Percentiles rank a stretch among this genome's conserved stretches.
These are phyloP conservation scores for Cyanidiococcus yangmingshanensis DNA, from an alignment of 23 red algal species.

Conservation along the genomic window DNA sequence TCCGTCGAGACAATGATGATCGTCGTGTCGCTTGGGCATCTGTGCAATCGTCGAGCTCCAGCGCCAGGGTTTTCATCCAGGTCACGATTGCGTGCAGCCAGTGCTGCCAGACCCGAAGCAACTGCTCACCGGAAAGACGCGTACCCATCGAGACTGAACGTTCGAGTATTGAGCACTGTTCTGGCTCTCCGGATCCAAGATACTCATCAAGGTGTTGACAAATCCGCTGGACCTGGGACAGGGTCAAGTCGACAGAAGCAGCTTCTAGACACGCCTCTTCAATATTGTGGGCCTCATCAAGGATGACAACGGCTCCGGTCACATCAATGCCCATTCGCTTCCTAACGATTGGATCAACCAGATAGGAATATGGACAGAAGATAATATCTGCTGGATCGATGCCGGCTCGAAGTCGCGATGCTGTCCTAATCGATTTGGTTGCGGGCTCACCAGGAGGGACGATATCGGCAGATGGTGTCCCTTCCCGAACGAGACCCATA, in stretches of 20 bases:
- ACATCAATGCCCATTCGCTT: slow-evolving; percentile 44
- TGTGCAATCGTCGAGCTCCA: neutral
- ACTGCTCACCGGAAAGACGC: neutral
- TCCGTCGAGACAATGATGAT: neutral
- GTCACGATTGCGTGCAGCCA: neutral
- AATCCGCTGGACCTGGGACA: neutral
- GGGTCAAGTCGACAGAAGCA: slow-evolving; percentile 13
- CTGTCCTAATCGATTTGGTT: neutral
- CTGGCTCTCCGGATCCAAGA: neutral
- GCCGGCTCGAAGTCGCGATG: neutral
- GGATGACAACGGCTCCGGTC: slow-evolving; percentile 41
- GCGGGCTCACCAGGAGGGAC: neutral
- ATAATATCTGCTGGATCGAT: slow-evolving; percentile 44
- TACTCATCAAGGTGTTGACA: neutral
- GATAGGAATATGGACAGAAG: slow-evolving; percentile 69
- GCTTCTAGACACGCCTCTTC: slow-evolving; percentile 45
- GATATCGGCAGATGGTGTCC: neutral
- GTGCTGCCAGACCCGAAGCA: neutral
- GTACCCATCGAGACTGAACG: neutral
- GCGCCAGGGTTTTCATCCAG: neutral
- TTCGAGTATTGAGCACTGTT: neutral
- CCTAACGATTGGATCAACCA: slow-evolving; percentile 48
- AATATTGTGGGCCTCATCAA: slow-evolving; percentile 88
- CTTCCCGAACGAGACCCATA: neutral
- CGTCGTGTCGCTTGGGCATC: neutral